These are phyloP conservation scores for Ascoidea tarda DNA, from an alignment of 805 yeast genomes.

Conservation along the genomic window DNA sequence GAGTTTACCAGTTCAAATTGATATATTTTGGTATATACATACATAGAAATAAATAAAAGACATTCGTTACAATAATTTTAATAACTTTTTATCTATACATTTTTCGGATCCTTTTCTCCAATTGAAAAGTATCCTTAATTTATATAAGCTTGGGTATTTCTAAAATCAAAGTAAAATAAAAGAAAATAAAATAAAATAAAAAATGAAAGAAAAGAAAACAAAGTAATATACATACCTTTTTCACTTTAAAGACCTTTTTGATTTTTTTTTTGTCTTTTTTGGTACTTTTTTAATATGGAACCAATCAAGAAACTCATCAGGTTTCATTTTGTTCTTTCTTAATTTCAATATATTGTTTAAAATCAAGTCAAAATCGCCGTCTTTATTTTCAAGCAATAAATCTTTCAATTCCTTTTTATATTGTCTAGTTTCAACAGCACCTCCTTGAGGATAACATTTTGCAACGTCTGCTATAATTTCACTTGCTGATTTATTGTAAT, in stretches of 20 bases:
- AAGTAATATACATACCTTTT: no score
- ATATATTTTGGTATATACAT: no score
- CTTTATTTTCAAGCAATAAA: no score
- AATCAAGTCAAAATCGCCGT: not conserved
- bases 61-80: no score
- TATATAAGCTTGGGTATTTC: not conserved
- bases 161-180: not conserved
- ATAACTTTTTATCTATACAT: not conserved
- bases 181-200: no score
- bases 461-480: slow-evolving; percentile 3
- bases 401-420: slow-evolving; percentile 2
- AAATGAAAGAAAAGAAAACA: no score
- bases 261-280: not conserved
- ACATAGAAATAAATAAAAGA: no score
- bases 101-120: not conserved
- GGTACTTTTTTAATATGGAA: not conserved
- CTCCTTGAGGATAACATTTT: slow-evolving; percentile 4
- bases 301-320: slow-evolving; percentile 2
- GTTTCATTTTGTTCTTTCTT: slow-evolving; percentile 1
- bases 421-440: slow-evolving; percentile 8
- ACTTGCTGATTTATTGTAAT: not conserved
- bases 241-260: no score
- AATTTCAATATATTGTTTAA: slow-evolving; percentile 1
- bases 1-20: no score
- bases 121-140: not conserved